phyloP scores from a whole-genome alignment of 1,284 basidiomycete species.

The Albatrellus sp. region DNA sequence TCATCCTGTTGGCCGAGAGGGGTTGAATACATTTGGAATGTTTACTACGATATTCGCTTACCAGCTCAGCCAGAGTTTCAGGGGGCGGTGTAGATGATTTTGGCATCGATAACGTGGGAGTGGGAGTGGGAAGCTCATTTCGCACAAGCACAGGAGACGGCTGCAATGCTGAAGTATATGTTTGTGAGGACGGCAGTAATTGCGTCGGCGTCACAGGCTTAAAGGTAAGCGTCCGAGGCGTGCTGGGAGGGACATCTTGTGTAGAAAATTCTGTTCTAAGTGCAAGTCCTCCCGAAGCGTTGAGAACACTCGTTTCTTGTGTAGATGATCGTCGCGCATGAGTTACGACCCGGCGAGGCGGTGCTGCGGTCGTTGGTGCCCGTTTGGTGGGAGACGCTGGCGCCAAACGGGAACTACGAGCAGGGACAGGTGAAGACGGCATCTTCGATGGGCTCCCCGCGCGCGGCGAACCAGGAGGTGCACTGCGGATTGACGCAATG shows the following conservation, averaged over 20 bases:
- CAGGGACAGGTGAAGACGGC: slow-evolving; percentile 8
- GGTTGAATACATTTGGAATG: not conserved
- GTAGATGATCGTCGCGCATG: slow-evolving; percentile 13
- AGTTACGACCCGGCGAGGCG: slow-evolving; percentile 19
- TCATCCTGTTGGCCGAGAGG: slow-evolving; percentile 26
- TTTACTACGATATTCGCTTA: slow-evolving; percentile 3
- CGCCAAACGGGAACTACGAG: slow-evolving; percentile 14
- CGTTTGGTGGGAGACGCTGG: slow-evolving; percentile 27
- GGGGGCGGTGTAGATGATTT: slow-evolving; percentile 5
- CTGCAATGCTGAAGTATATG: slow-evolving; percentile 1
- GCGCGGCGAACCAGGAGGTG: slow-evolving; percentile 25
- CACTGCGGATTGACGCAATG: slow-evolving; percentile 22
- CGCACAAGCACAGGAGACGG: not conserved
- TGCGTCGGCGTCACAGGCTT: slow-evolving; percentile 5
- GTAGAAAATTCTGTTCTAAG: slow-evolving; percentile 2
- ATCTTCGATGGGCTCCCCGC: slow-evolving; percentile 28
- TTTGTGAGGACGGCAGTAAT: slow-evolving; percentile 1
- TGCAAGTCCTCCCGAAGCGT: not conserved
- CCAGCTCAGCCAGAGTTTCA: slow-evolving; percentile 3
- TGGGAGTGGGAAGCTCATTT: not conserved
- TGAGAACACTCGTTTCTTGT: slow-evolving; percentile 7
- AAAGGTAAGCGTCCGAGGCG: slow-evolving; percentile 5
- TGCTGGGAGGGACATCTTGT: slow-evolving; percentile 2
- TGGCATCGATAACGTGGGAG: not conserved
- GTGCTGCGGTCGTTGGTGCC: slow-evolving; percentile 14